Evolutionary conservation across 345 rosid species (phyloP).

Genomic region (Eucalyptus camaldulensis): DNA sequence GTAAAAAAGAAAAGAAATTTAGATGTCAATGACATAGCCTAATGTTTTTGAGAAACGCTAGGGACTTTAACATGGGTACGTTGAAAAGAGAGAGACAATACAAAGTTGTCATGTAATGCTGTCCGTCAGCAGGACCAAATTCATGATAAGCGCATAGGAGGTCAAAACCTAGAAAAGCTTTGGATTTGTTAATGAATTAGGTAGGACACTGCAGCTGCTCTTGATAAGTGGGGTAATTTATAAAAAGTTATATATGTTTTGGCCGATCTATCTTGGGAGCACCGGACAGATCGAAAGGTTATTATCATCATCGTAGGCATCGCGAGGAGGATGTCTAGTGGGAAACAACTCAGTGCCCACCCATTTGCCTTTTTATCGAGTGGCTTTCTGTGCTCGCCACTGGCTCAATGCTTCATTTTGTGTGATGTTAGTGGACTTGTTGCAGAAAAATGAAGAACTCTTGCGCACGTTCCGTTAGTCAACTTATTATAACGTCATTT

Average conservation of each 20-base stretch:
- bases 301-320: not conserved
- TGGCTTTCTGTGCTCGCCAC: not conserved
- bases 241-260: not conserved
- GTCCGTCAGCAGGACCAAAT: not conserved
- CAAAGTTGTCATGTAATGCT: not conserved
- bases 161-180: not conserved
- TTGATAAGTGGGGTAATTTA: not conserved
- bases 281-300: not conserved
- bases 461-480: not conserved
- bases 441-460: not conserved
- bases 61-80: not conserved
- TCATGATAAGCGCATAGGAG: not conserved
- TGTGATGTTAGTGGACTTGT: not conserved
- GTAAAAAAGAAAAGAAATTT: not conserved
- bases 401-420: not conserved
- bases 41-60: not conserved
- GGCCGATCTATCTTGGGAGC: not conserved
- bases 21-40: not conserved
- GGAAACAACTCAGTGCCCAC: constrained; percentile 6
- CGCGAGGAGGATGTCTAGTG: not conserved
- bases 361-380: not conserved
- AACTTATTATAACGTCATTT: not conserved
- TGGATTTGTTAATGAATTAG: not conserved
- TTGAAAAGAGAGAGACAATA: not conserved
- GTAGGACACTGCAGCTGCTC: not conserved